Conservation (phyloP, 2,329 filamentous ascomycete species). For the Cercospora zeina region DNA sequence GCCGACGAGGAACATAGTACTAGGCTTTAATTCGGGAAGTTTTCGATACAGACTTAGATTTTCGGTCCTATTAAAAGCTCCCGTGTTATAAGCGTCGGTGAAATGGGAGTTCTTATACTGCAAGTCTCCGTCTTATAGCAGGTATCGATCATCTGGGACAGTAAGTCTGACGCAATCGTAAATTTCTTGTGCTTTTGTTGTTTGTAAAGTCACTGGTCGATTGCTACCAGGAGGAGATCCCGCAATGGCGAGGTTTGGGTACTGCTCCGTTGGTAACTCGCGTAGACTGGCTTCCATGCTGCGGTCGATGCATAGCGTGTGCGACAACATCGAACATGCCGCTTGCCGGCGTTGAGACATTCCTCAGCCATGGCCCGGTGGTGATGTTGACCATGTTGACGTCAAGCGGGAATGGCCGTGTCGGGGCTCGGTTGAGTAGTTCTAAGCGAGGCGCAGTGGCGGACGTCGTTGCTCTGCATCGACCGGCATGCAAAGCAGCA, state of each 20-base stretch:
- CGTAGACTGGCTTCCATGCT: too few relatives aligned
- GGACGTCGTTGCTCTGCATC: neutral
- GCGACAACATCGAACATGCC: neutral
- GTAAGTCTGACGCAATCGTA: slow-evolving; percentile 35
- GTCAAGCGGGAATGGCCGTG: neutral
- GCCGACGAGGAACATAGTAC: slow-evolving; percentile 70
- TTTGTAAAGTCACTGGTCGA: slow-evolving; percentile 62
- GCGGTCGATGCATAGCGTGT: slow-evolving; percentile 12
- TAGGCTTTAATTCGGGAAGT: slow-evolving; percentile 63
- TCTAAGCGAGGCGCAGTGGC: neutral
- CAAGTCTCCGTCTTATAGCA: neutral
- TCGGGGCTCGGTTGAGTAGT: neutral
- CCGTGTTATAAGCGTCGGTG: slow-evolving; percentile 41
- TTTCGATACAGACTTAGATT: slow-evolving; percentile 66
- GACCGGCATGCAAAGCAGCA: neutral
- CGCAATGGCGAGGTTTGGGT: slow-evolving; percentile 46
- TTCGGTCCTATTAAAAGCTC: slow-evolving; percentile 41
- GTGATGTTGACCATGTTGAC: too few relatives aligned
- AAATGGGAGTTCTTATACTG: neutral
- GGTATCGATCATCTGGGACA: slow-evolving; percentile 47
- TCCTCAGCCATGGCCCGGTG: too few relatives aligned
- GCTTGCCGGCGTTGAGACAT: too few relatives aligned
- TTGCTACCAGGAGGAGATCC: slow-evolving; percentile 19
- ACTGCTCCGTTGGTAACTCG: slow-evolving; percentile 19
- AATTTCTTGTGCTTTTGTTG: slow-evolving; percentile 85